These are phyloP conservation scores for Chlorociboria aeruginascens DNA, from an alignment of 495 filamentous ascomycete genomes.

Conservation along the genomic window DNA sequence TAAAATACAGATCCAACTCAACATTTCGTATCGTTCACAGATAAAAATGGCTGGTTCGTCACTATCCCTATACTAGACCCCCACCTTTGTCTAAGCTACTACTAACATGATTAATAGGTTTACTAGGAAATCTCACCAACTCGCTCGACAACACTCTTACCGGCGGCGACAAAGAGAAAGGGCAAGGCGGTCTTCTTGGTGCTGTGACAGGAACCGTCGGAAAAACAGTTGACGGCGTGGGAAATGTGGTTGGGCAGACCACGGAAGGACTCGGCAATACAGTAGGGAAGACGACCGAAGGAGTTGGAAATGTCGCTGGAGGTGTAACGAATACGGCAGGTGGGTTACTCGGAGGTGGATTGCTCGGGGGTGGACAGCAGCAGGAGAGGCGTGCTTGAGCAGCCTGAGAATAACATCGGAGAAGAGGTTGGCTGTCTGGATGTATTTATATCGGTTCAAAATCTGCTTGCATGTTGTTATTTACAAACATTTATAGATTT, in stretches of 20 bases:
- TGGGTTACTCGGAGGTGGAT: slow-evolving; percentile 18
- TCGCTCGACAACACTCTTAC: slow-evolving; percentile 28
- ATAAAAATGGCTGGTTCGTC: slow-evolving; percentile 8
- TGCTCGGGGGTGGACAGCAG: slow-evolving; percentile 1
- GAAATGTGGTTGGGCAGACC: slow-evolving; percentile 25
- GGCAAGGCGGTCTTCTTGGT: slow-evolving; percentile 29
- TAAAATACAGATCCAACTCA: no score
- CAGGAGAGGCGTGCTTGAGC: no score
- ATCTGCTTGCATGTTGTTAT: no score
- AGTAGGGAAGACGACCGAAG: slow-evolving; percentile 24
- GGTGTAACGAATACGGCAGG: slow-evolving; percentile 22
- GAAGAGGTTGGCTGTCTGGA: no score
- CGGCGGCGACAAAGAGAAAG: slow-evolving; percentile 27
- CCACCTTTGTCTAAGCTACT: neutral
- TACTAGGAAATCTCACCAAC: slow-evolving; percentile 26
- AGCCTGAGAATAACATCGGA: no score
- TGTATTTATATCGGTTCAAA: no score
- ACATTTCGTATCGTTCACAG: no score
- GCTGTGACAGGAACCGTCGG: slow-evolving; percentile 15
- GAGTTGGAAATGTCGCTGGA: slow-evolving; percentile 19
- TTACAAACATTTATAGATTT: no score
- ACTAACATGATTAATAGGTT: slow-evolving; percentile 7
- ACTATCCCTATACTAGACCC: neutral
- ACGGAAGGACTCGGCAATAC: slow-evolving; percentile 23
- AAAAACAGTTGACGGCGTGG: slow-evolving; percentile 23